Evolutionary conservation across 352 stramenopile species (phyloP), one percentile per base, ranked within the genome.

Genomic region (Phytophthora colocasiae): DNA sequence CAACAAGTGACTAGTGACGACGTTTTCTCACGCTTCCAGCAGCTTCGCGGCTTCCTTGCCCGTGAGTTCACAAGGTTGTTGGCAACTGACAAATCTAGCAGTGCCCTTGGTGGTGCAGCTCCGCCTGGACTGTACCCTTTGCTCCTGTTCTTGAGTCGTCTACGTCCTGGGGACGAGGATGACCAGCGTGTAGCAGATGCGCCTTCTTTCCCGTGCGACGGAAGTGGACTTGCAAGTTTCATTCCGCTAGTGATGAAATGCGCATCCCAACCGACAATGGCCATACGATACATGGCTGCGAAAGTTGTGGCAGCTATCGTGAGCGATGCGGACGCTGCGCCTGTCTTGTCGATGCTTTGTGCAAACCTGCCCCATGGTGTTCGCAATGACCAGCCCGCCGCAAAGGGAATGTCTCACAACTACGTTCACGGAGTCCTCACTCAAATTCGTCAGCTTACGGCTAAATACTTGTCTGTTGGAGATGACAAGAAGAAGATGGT

Each of bases 231-330:
- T 11, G 66, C 68, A 6, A 75, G 58, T 38, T 94, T 96, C 40
- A 66, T 92, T 12, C 87, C 87, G 15, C 74, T 93, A 7, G 80
- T 93, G 14, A 66, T 87, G 31, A 65, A 80, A 52, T 95, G 89
- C 57, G 85, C 85, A 11, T 81, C 69, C 36, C 81, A 93, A 39
- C 75, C 79, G 5, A 86, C 86, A n/a, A 87, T 90, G 60, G 73
- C 88, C 32, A 89, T 92, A 36, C 87, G 87, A 15, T 70, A 90
- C 27, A 96, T 96, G 83, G 82, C 89, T 36, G 85, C 85, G 0
- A 78, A 87, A 50, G 89, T 91, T n/a, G 53, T 96, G 26, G 87
- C 81, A 1, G 66, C 83, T 8, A 93, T 96, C 36, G 71, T 91
- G 3, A 78, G 70, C 14, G 74, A 89, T 31, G 69, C 70, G n/a